Conservation (phyloP, 768 basidiomycete genomes). For the Kwoniella mangroviensis region DNA sequence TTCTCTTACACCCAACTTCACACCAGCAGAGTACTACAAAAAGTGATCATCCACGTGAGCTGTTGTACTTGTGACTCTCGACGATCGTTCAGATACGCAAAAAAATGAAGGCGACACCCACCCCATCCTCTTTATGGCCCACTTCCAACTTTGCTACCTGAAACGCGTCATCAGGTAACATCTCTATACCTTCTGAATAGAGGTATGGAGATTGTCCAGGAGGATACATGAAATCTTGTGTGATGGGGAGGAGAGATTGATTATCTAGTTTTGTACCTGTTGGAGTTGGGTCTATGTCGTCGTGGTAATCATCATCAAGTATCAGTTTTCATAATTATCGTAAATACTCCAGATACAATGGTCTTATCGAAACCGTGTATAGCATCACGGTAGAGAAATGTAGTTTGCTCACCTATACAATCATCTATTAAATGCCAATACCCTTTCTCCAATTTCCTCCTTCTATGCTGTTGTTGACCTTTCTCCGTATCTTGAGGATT, state of each 20-base stretch:
- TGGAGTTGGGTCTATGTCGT: slow-evolving; percentile 30
- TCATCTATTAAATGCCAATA: slow-evolving; percentile 46
- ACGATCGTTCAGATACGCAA: too few species aligned
- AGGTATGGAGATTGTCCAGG: slow-evolving; percentile 23
- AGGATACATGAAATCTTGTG: slow-evolving; percentile 25
- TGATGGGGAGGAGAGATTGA: slow-evolving; percentile 29
- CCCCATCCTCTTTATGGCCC: slow-evolving; percentile 43
- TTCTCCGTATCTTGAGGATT: slow-evolving; percentile 14
- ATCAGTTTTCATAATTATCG: neutral
- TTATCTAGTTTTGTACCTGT: slow-evolving; percentile 26
- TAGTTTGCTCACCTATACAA: slow-evolving; percentile 38
- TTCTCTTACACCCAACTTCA: slow-evolving; percentile 42
- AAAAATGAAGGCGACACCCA: slow-evolving; percentile 24
- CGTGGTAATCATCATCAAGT: neutral
- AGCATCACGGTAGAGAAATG: too few species aligned
- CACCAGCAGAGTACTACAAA: slow-evolving; percentile 40
- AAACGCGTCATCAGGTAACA: slow-evolving; percentile 33
- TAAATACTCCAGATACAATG: too few species aligned
- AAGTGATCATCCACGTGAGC: neutral
- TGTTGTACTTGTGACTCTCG: too few species aligned
- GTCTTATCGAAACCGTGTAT: too few species aligned
- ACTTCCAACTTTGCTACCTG: slow-evolving; percentile 34
- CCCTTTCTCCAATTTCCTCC: slow-evolving; percentile 43
- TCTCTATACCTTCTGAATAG: slow-evolving; percentile 23
- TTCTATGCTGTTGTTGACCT: slow-evolving; percentile 9